These are phyloP conservation scores for Moesziomyces sp. DNA, from an alignment of 1,284 basidiomycete species.

Conservation along the genomic window DNA sequence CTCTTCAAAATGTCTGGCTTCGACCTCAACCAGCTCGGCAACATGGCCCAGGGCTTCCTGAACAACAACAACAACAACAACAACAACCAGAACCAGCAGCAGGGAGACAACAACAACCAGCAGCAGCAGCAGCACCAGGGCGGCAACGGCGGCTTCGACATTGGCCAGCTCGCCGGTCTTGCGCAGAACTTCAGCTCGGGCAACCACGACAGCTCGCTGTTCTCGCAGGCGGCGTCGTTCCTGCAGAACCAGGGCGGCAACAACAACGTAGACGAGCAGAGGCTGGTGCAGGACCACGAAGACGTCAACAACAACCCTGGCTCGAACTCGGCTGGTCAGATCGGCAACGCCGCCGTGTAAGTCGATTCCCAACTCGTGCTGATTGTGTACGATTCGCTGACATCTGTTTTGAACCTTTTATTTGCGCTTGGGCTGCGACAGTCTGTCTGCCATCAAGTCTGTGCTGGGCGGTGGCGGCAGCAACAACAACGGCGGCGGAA, in stretches of 20 bases:
- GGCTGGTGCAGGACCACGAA: constrained; percentile 53
- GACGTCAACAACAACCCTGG: constrained; percentile 53
- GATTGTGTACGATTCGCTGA: too few species aligned
- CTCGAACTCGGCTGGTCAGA: constrained; percentile 46
- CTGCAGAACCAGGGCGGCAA: constrained; percentile 51
- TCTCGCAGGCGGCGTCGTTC: constrained; percentile 47
- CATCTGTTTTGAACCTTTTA: not conserved
- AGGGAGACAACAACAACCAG: constrained; percentile 14
- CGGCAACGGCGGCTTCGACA: constrained; percentile 47
- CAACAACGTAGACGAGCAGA: constrained; percentile 55
- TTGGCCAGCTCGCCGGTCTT: constrained; percentile 45
- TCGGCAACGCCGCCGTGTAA: constrained; percentile 60
- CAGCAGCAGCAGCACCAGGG: constrained; percentile 27
- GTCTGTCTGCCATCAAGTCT: constrained; percentile 51
- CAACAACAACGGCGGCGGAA: constrained; percentile 32
- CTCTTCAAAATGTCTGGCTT: constrained; percentile 34
- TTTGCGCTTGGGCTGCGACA: constrained; percentile 1
- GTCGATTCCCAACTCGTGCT: constrained; percentile 1
- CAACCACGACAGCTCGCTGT: constrained; percentile 50
- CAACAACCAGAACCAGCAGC: constrained; percentile 14
- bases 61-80: constrained; percentile 35
- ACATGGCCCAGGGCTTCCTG: constrained; percentile 43
- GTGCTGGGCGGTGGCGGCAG: constrained; percentile 43
- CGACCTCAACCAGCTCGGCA: constrained; percentile 42
- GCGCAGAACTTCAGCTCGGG: constrained; percentile 50